Base-by-base conservation (phyloP, 2,329 filamentous ascomycete genomes). In the Seiridium cupressi region DNA sequence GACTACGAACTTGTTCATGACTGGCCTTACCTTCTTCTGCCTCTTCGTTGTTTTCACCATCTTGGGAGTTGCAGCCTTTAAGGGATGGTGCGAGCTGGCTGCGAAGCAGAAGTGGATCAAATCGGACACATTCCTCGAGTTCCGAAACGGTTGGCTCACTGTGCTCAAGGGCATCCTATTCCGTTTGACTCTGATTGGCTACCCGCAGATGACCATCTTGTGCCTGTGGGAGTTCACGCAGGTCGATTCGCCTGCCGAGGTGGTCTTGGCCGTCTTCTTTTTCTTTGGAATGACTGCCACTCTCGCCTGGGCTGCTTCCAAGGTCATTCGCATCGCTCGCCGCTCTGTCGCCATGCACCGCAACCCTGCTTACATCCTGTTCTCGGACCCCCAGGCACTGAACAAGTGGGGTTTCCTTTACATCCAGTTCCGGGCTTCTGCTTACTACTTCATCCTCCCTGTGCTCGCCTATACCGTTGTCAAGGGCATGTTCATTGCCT, bases 321-420 rank as follows among this genome's bases (percentile, higher is more conserved):
- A 95, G 78, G 91, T 96, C 60, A 88, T 93, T 68, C 86, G 87
- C 53, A 87, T 95, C 60, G 92, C 91, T 13, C 90, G 90, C 68
- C 88, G 90, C 65, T 95, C 91, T 31, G 89, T 93, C 64, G 77
- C 83, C 55, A 92, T 95, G 86, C 92, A 96, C 84, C 92, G 92
- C 78, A 96, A 95, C 77, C 91, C 92, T 18, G 92, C 91, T 44
- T 95, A 95, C 74, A 94, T 95, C 68, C 86, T 96, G 60, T 96
- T 93, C 79, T 95, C 92, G 6, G 92, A 96, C 71, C 90, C 91
- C 3, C 84, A 90, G 60, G 88, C 89, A 56, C 82, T 96, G 65
- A 95, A 96, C 84, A 93, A 95, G 76, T 96, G 92, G 92, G 92
- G 92, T 40, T 96, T 96, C 80, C 81, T 96, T 59, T 96, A 96